Percentiles rank a stretch among this genome's conserved stretches.
Evolutionary conservation across 495 filamentous ascomycete species (phyloP).

Genomic region (Daldinia vernicosa): DNA sequence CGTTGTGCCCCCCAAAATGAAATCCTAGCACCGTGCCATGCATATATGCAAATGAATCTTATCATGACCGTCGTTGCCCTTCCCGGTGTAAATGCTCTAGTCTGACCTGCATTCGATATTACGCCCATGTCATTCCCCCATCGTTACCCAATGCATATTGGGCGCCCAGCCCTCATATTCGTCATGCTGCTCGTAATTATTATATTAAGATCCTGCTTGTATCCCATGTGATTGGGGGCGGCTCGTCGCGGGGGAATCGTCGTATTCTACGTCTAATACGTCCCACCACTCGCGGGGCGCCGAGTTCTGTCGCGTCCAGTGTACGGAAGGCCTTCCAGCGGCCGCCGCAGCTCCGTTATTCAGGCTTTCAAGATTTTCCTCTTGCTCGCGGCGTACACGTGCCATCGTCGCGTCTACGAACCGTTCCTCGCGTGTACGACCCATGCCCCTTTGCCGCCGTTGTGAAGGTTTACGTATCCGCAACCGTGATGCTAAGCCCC

Average conservation of each 20-base stretch:
- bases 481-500: constrained; percentile 35
- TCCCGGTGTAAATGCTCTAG: constrained; percentile 15
- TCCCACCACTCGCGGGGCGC: constrained; percentile 51
- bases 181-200: neutral
- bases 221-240: neutral
- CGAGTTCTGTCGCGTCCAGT: constrained; percentile 3
- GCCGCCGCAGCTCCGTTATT: constrained; percentile 18
- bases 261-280: constrained; percentile 45
- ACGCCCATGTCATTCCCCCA: neutral
- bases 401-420: constrained; percentile 55
- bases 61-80: constrained; percentile 18
- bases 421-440: constrained; percentile 58
- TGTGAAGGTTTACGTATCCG: constrained; percentile 21
- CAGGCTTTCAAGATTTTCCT: constrained; percentile 48
- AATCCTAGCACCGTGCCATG: constrained; percentile 21
- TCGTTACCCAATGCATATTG: neutral
- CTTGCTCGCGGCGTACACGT: constrained; percentile 52
- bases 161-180: neutral
- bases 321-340: constrained; percentile 31
- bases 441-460: constrained; percentile 34
- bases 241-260: constrained; percentile 23
- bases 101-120: neutral
- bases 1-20: constrained; percentile 2
- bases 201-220: constrained; percentile 2
- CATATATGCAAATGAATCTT: constrained; percentile 33